A percentile compares a stretch with the other conserved stretches of the same genome.
These are phyloP conservation scores for Auxenochlorella protothecoides DNA, from an alignment of 139 green algal genomes.

Conservation along the genomic window DNA sequence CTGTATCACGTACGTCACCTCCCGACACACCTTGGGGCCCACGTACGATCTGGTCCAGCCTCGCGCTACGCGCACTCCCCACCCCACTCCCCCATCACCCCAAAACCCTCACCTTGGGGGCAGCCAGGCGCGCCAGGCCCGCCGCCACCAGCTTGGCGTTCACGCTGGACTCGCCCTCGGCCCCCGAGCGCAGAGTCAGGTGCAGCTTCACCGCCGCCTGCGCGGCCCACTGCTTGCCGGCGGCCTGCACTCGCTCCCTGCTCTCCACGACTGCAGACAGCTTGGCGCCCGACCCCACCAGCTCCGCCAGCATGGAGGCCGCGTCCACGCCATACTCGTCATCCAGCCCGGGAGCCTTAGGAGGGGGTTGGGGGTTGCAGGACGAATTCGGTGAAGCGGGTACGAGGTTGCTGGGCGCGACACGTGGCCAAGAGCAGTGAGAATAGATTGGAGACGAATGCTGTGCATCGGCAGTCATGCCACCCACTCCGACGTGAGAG, in stretches of 20 bases:
- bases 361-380: not conserved
- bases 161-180: slow-evolving; percentile 4
- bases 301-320: slow-evolving; percentile 23
- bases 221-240: slow-evolving; percentile 34
- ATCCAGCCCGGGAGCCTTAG: slow-evolving; percentile 35
- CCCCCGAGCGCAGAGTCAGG: slow-evolving; percentile 13
- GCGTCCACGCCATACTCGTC: slow-evolving; percentile 54
- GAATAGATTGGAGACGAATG: too few species aligned
- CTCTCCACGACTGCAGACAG: slow-evolving; percentile 24
- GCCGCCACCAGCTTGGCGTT: slow-evolving; percentile 37
- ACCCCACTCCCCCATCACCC: too few species aligned
- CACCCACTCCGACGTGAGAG: too few species aligned
- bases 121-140: slow-evolving; percentile 25
- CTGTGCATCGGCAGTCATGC: too few species aligned
- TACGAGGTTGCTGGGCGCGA: too few species aligned
- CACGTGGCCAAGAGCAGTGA: too few species aligned
- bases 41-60: too few species aligned
- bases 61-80: too few species aligned
- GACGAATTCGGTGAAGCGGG: too few species aligned
- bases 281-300: slow-evolving; percentile 19
- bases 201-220: slow-evolving; percentile 35
- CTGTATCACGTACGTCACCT: too few species aligned
- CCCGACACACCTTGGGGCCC: too few species aligned
- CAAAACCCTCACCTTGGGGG: too few species aligned
- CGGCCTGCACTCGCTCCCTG: slow-evolving; percentile 27